Conservation (phyloP, 2,329 filamentous ascomycete genomes). For the Cladosporium sp. region DNA sequence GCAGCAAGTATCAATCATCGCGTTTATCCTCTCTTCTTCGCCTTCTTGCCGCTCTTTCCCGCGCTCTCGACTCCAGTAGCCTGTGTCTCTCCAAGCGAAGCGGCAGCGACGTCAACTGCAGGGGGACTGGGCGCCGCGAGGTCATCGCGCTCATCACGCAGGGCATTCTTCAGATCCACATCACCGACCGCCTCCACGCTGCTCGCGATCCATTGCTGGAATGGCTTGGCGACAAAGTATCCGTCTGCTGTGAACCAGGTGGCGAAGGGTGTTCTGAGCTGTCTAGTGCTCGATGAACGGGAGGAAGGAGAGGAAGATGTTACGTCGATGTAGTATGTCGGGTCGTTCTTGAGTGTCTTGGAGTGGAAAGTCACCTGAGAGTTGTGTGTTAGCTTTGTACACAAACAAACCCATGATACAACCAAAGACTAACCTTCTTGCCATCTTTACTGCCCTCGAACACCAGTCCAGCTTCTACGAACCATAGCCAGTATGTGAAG, state of each 20-base stretch:
- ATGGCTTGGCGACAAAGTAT: conserved; percentile 71
- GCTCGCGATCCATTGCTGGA: conserved; percentile 76
- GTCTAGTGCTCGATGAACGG: conserved; percentile 39
- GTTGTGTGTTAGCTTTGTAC: not conserved
- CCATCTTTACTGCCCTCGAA: conserved; percentile 76
- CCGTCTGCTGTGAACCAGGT: conserved; percentile 75
- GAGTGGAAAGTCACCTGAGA: conserved; percentile 72
- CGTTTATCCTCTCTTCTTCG: conserved; percentile 27
- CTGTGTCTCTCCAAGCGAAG: conserved; percentile 17
- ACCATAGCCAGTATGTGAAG: conserved; percentile 82
- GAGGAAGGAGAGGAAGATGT: conserved; percentile 37
- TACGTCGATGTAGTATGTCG: conserved; percentile 76
- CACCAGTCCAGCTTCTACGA: conserved; percentile 77
- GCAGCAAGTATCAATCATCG: not conserved
- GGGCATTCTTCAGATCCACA: conserved; percentile 60
- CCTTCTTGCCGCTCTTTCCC: conserved; percentile 32
- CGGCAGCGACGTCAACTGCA: not conserved
- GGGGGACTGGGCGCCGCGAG: conserved; percentile 26
- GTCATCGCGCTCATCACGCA: conserved; percentile 41
- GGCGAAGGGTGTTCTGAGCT: conserved; percentile 66
- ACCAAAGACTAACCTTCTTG: conserved; percentile 57
- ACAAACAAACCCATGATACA: not conserved
- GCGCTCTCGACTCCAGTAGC: conserved; percentile 27
- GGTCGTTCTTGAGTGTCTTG: conserved; percentile 74
- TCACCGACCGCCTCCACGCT: conserved; percentile 66